phyloP scores from a whole-genome alignment of 2,329 filamentous ascomycete species.

The Chrysoporthe deuterocubensis region DNA sequence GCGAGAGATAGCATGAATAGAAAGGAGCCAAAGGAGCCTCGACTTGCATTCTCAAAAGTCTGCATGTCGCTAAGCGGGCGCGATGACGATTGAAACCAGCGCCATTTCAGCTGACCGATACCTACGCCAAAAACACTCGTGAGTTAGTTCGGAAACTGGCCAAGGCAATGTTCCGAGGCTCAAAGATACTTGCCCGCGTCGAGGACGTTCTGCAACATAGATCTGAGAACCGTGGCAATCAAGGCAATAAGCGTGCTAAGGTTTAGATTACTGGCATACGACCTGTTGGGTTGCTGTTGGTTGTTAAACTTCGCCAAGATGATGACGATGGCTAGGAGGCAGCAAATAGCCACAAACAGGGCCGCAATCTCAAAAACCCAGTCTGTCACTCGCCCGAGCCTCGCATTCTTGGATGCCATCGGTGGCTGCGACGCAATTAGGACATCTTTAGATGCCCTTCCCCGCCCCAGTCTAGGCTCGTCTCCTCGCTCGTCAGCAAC shows the following conservation, averaged over 20 bases:
- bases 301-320: constrained; percentile 1
- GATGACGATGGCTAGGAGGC: not conserved
- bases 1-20: not conserved
- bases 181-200: not conserved
- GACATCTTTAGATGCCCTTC: not conserved
- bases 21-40: constrained; percentile 1
- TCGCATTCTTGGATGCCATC: not conserved
- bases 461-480: not conserved
- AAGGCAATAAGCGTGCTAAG: constrained; percentile 10
- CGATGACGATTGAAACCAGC: not conserved
- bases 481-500: not conserved
- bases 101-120: constrained; percentile 11
- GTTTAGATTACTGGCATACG: constrained; percentile 3
- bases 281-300: constrained; percentile 4
- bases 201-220: not conserved
- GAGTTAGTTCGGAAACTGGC: not conserved
- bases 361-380: not conserved
- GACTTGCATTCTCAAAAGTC: constrained; percentile 1
- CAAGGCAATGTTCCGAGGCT: not conserved
- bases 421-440: not conserved
- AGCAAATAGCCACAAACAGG: not conserved
- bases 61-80: constrained; percentile 6
- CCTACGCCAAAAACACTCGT: not conserved
- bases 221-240: constrained; percentile 6
- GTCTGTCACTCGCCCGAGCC: not conserved